Conservation (phyloP, 345 rosid genomes). For the Luvunga scandens region DNA sequence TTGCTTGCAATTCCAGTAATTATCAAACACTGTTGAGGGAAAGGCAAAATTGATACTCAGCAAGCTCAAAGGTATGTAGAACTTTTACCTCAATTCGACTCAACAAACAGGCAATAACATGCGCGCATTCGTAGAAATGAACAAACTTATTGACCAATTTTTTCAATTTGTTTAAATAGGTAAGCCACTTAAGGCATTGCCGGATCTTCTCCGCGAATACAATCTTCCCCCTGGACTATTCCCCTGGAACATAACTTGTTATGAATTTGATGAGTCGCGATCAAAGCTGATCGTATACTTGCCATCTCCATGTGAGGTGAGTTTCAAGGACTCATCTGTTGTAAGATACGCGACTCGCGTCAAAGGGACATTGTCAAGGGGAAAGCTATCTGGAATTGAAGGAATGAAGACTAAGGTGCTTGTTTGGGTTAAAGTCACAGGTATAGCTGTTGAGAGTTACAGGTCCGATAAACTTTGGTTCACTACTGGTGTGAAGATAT, state of each 20-base stretch:
- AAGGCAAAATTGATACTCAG: constrained; percentile 35
- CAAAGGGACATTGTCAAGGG: constrained; percentile 30
- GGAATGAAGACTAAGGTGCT: constrained; percentile 47
- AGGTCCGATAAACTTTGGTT: constrained; percentile 39
- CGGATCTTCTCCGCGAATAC: constrained; percentile 35
- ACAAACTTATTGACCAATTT: not conserved
- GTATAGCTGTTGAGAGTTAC: constrained; percentile 32
- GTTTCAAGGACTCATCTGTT: constrained; percentile 39
- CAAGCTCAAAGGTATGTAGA: constrained; percentile 31
- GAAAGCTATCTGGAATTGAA: constrained; percentile 31
- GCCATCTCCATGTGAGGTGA: constrained; percentile 28
- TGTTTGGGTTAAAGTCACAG: constrained; percentile 39
- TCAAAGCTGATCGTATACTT: constrained; percentile 27
- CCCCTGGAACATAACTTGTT: constrained; percentile 33
- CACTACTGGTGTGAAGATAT: constrained; percentile 36
- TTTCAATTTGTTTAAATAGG: constrained; percentile 12
- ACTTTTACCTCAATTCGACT: not conserved
- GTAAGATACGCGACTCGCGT: constrained; percentile 27
- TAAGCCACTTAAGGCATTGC: constrained; percentile 27
- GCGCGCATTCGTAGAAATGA: too few relatives aligned
- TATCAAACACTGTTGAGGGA: constrained; percentile 30
- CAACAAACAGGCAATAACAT: not conserved
- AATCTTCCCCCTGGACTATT: constrained; percentile 35
- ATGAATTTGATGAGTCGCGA: constrained; percentile 30
- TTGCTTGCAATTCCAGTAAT: constrained; percentile 10